phyloP scores from a whole-genome alignment of 345 rosid species.

The Adansonia digitata region DNA sequence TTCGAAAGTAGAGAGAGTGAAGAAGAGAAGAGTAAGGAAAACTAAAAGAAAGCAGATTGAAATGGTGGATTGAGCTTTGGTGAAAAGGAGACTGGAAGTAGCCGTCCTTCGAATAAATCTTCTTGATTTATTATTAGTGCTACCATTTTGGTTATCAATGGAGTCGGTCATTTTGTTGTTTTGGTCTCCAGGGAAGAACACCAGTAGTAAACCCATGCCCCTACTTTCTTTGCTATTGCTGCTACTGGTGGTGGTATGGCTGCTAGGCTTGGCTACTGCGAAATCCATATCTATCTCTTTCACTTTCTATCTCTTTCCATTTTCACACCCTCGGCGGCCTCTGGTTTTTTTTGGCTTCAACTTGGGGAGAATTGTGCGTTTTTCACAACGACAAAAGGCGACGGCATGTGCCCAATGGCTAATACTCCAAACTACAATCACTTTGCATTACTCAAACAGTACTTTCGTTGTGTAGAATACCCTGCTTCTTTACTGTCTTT shows the following conservation, averaged over 20 bases:
- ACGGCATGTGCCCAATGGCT: no score
- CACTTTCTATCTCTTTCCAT: background rate
- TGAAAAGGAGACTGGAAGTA: constrained; percentile 45
- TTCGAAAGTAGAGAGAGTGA: constrained; percentile 88
- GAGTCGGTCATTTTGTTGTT: constrained; percentile 5
- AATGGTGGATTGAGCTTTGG: constrained; percentile 77
- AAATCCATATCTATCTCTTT: constrained; percentile 16
- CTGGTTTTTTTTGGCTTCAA: background rate
- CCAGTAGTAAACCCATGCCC: constrained; percentile 63
- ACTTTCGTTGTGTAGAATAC: background rate
- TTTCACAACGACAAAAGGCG: background rate
- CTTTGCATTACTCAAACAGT: background rate
- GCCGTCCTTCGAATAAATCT: constrained; percentile 30
- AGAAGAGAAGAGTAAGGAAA: constrained; percentile 66
- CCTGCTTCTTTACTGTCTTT: background rate
- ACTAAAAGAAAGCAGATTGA: constrained; percentile 70
- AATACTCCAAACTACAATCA: no score
- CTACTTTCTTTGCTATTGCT: constrained; percentile 14
- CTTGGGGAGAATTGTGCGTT: background rate
- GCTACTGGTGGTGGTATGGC: background rate
- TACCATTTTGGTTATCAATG: constrained; percentile 7
- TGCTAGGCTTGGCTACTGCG: constrained; percentile 8
- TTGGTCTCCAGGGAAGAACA: constrained; percentile 66
- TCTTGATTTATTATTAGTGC: background rate
- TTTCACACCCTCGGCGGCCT: background rate